Percentiles rank a stretch among this genome's conserved stretches.
Evolutionary conservation across 441 rosid genomes (phyloP).

Genomic region (Populus hybrid): DNA sequence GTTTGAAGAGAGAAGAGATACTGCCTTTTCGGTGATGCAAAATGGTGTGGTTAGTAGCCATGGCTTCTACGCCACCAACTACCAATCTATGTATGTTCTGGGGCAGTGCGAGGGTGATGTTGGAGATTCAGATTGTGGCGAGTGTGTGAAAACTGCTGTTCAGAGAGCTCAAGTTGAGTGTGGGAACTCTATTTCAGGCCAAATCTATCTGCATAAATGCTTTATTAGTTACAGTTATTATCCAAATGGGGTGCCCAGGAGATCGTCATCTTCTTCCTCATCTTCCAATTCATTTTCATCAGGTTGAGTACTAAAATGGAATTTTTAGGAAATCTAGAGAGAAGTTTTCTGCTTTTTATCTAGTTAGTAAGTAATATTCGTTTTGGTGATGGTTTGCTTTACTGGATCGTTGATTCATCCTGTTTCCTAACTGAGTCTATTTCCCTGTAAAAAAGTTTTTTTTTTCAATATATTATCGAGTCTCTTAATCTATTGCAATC

Average conservation of each 20-base stretch:
- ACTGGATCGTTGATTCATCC: neutral
- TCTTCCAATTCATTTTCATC: slow-evolving; percentile 52
- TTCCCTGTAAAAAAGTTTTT: neutral
- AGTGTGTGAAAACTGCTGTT: slow-evolving; percentile 66
- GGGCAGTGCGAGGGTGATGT: slow-evolving; percentile 97
- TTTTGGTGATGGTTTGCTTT: neutral
- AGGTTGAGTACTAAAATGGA: slow-evolving; percentile 31
- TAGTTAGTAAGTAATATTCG: neutral
- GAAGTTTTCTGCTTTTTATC: neutral
- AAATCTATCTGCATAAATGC: slow-evolving; percentile 85
- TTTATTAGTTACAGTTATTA: slow-evolving; percentile 73
- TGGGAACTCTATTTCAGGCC: slow-evolving; percentile 82
- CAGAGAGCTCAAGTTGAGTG: slow-evolving; percentile 96
- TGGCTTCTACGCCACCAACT: slow-evolving; percentile 67
- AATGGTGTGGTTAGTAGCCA: slow-evolving; percentile 71
- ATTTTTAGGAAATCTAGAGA: neutral
- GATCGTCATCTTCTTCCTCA: slow-evolving; percentile 51
- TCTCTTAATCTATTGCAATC: no score
- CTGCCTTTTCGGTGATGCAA: slow-evolving; percentile 65
- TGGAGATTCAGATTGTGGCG: slow-evolving; percentile 91
- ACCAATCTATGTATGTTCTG: slow-evolving; percentile 64
- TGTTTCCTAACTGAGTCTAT: neutral
- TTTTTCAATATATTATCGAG: no score
- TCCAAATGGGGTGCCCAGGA: slow-evolving; percentile 86
- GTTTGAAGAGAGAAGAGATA: slow-evolving; percentile 85